These are phyloP conservation scores for Stagonosporopsis chrysanthemi DNA, from an alignment of 2,329 filamentous ascomycete genomes.

Conservation along the genomic window DNA sequence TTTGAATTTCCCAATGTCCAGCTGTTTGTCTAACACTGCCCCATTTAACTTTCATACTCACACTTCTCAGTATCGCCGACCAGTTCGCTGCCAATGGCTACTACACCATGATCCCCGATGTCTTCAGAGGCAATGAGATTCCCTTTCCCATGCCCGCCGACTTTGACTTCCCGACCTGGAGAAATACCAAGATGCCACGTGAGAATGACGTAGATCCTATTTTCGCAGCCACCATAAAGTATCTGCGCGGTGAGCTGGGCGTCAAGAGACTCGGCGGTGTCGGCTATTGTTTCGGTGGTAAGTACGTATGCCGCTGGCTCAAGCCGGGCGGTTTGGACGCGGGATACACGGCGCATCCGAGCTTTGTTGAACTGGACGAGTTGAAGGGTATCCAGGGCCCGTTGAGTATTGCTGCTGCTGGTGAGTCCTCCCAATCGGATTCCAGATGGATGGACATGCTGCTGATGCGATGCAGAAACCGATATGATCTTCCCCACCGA, in stretches of 20 bases:
- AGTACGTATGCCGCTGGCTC: slow-evolving; percentile 69
- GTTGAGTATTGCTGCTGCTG: slow-evolving; percentile 67
- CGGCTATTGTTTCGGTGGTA: slow-evolving; percentile 77
- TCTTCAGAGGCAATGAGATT: slow-evolving; percentile 72
- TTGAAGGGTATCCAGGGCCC: slow-evolving; percentile 64
- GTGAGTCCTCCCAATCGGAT: not conserved
- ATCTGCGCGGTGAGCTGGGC: slow-evolving; percentile 61
- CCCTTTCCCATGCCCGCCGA: slow-evolving; percentile 60
- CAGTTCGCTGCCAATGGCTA: slow-evolving; percentile 78
- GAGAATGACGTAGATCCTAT: slow-evolving; percentile 60
- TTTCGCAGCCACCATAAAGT: slow-evolving; percentile 62
- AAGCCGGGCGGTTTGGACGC: slow-evolving; percentile 69
- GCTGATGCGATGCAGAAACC: slow-evolving; percentile 53
- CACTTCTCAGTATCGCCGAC: slow-evolving; percentile 66
- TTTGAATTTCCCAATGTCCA: slow-evolving; percentile 60
- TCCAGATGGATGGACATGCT: not conserved
- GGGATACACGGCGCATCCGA: slow-evolving; percentile 79
- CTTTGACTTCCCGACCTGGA: slow-evolving; percentile 61
- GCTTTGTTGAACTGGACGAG: slow-evolving; percentile 71
- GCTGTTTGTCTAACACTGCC: slow-evolving; percentile 38
- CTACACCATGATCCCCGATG: slow-evolving; percentile 71
- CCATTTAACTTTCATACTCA: no score
- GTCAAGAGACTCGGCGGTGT: slow-evolving; percentile 68
- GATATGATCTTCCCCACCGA: slow-evolving; percentile 66
- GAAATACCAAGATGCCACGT: slow-evolving; percentile 51